Evolutionary conservation across 2,329 filamentous ascomycete species (phyloP), one percentile per base, ranked within the genome.

Genomic region (Trichophyton verrucosum): DNA sequence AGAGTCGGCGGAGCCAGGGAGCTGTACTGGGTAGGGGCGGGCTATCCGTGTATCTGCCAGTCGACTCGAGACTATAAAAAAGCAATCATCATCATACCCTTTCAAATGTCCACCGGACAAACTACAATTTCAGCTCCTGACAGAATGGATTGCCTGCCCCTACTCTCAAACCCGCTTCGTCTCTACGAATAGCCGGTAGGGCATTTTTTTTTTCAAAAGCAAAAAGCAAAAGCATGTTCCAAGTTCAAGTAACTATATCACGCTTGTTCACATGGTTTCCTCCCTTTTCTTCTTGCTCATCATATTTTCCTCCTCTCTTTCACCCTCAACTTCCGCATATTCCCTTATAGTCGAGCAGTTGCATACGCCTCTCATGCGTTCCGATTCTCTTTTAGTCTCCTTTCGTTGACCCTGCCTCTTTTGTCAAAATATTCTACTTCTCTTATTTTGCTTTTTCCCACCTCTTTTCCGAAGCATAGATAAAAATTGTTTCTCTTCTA

Each of bases 361-460:
- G 49, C 49, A 53, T 53, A 53, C 49, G 3, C 15, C 49, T 53
- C 47, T 53, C 11, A 53, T 53, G 49, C 22, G 22, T 53, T 53
- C 49, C 24, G 49, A 53, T 11, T 30, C 49, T 46, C 44, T 33
- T 51, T 59, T 49, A 46, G 11, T 47, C 15, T 27, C 44, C 44
- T 27, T 46, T 40, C 38, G 9, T 27, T 44, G 11, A 9, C 33
- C 5, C 38, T 44, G 44, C 22, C 57, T 46, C 20, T 46, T 42
- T 44, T 17, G 20, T 47, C 44, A 17, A 42, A 46, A 22, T 33
- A 17, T 17, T 49, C 44, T 27, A 22, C 38, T 44, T 44, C 17
- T 58, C 57, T 27, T 58, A 46, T 22, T 27, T 58, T 42, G 30
- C 57, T 58, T 8, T 46, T 42, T 58, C 42, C 57, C 38, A 15